Evolutionary conservation across 805 yeast genomes (phyloP).

Genomic region (Cyberlindnera euphorbiiphila): DNA sequence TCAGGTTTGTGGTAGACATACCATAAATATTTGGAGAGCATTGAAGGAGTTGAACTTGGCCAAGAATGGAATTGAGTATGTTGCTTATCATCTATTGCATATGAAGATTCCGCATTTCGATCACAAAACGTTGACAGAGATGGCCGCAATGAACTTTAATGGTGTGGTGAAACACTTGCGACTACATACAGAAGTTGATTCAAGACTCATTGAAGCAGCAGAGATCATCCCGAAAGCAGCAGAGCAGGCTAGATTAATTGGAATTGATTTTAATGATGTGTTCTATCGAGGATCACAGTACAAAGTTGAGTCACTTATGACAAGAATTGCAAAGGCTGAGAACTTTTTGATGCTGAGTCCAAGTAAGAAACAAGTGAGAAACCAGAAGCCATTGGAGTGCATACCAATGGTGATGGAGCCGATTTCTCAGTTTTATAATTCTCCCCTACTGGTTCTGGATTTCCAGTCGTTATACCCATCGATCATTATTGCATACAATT

Average conservation of each 20-base stretch:
- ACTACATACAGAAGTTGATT: conserved; percentile 40
- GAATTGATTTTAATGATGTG: conserved; percentile 86
- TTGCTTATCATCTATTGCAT: conserved; percentile 65
- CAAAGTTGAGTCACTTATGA: conserved; percentile 83
- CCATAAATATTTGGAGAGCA: conserved; percentile 81
- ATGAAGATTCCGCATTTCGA: conserved; percentile 62
- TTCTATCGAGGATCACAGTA: conserved; percentile 90
- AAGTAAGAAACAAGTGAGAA: conserved; percentile 70
- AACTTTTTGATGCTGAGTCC: conserved; percentile 75
- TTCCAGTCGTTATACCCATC: conserved; percentile 95
- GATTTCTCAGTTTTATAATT: conserved; percentile 72
- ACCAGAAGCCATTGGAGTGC: conserved; percentile 81
- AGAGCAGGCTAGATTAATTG: conserved; percentile 82
- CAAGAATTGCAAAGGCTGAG: conserved; percentile 73
- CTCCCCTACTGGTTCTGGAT: conserved; percentile 87
- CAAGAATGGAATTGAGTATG: conserved; percentile 73
- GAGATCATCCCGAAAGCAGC: conserved; percentile 68
- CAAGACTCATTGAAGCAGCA: conserved; percentile 41
- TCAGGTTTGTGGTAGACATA: conserved; percentile 72
- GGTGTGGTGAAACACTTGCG: conserved; percentile 44
- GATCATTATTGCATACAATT: conserved; percentile 83
- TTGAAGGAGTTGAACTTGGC: conserved; percentile 62
- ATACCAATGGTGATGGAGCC: conserved; percentile 95
- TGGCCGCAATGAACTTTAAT: conserved; percentile 36
- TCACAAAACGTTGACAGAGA: conserved; percentile 42